phyloP scores from a whole-genome alignment of 179 eudicot genomes.

The Spinacia oleracea region DNA sequence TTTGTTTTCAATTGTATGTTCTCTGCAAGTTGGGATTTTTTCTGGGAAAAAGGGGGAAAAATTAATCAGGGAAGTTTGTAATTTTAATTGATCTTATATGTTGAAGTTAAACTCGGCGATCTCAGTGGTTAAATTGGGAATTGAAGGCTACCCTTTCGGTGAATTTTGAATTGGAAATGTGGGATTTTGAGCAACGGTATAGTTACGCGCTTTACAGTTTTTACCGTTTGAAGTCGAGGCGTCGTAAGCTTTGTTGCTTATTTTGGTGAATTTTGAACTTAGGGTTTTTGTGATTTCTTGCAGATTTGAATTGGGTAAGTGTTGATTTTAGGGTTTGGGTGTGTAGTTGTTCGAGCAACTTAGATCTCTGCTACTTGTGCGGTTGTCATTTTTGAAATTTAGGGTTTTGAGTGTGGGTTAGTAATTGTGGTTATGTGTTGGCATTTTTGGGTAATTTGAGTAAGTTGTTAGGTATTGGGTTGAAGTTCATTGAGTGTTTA shows the following conservation, averaged over 20 bases:
- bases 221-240: constrained; percentile 47
- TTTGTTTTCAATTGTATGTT: constrained; percentile 10
- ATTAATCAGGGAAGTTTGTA: constrained; percentile 12
- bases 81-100: constrained; percentile 29
- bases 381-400: constrained; percentile 27
- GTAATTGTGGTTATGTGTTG: constrained; percentile 24
- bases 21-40: constrained; percentile 20
- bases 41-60: constrained; percentile 15
- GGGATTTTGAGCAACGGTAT: constrained; percentile 40
- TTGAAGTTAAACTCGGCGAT: constrained; percentile 30
- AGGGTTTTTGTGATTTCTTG: constrained; percentile 28
- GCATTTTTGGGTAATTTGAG: constrained; percentile 25
- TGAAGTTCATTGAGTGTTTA: not conserved
- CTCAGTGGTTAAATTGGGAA: constrained; percentile 23
- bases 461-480: constrained; percentile 4
- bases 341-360: constrained; percentile 13
- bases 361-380: constrained; percentile 27
- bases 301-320: constrained; percentile 29
- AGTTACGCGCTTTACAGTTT: constrained; percentile 33
- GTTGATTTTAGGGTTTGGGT: constrained; percentile 38
- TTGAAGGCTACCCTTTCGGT: constrained; percentile 24
- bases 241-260: constrained; percentile 31
- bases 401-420: constrained; percentile 30
- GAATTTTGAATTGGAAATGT: constrained; percentile 35
- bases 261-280: constrained; percentile 28